Conservation (phyloP, 345 rosid species). For the Arabis alpina region DNA sequence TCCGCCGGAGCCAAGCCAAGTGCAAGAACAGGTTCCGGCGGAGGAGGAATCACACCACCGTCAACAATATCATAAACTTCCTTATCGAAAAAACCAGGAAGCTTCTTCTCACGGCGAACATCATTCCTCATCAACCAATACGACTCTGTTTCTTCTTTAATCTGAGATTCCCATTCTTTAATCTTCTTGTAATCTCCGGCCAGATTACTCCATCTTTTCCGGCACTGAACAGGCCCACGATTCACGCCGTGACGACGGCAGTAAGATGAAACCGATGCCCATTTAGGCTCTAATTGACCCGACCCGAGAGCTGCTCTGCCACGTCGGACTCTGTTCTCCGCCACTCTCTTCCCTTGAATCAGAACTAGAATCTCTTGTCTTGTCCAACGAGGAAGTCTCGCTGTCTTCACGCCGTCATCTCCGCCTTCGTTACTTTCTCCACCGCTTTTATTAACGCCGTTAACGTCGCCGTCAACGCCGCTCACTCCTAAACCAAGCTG, state of each 20-base stretch:
- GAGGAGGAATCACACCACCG: constrained; percentile 47
- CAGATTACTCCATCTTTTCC: constrained; percentile 95
- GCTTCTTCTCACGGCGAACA: constrained; percentile 74
- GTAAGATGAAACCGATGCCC: constrained; percentile 94
- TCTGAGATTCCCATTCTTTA: constrained; percentile 84
- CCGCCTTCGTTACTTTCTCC: constrained; percentile 51
- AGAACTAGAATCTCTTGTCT: constrained; percentile 93
- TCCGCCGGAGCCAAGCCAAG: constrained; percentile 59
- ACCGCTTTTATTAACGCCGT: constrained; percentile 51
- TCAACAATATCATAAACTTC: constrained; percentile 91
- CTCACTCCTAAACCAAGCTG: constrained; percentile 50
- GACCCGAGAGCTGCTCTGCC: constrained; percentile 71
- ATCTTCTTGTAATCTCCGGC: constrained; percentile 98
- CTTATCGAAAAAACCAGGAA: constrained; percentile 93
- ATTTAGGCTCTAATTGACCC: constrained; percentile 83
- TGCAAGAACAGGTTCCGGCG: constrained; percentile 41
- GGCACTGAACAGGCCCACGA: constrained; percentile 98
- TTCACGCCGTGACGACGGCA: constrained; percentile 89
- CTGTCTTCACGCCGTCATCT: constrained; percentile 67
- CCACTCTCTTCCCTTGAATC: constrained; percentile 92
- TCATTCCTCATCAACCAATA: constrained; percentile 98
- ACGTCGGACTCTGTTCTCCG: constrained; percentile 83
- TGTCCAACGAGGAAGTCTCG: constrained; percentile 97
- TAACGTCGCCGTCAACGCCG: constrained; percentile 48
- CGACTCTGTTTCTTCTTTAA: constrained; percentile 76